These are phyloP conservation scores for Lepidium sativum DNA, from an alignment of 345 rosid genomes.

Conservation along the genomic window DNA sequence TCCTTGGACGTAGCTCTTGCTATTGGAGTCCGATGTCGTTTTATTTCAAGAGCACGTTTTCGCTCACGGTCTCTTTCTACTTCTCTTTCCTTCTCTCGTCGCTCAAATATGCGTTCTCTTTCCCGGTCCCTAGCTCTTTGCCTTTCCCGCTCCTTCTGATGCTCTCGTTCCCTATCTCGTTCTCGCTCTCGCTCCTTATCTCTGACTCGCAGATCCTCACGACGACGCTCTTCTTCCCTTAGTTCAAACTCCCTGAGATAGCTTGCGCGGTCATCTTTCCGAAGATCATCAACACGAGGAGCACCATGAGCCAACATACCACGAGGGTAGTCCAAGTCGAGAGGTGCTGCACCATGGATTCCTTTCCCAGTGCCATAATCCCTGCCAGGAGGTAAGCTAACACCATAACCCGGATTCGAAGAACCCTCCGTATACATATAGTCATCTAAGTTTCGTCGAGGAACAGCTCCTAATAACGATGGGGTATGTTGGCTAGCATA, in stretches of 20 bases:
- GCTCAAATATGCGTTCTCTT: constrained; percentile 56
- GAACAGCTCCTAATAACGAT: constrained; percentile 88
- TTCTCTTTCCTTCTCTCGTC: constrained; percentile 71
- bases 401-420: constrained; percentile 94
- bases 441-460: constrained; percentile 76
- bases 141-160: constrained; percentile 30
- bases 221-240: constrained; percentile 88
- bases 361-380: constrained; percentile 89
- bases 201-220: constrained; percentile 67
- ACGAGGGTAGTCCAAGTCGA: constrained; percentile 59
- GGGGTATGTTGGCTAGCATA: constrained; percentile 65
- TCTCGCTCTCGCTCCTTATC: constrained; percentile 62
- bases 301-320: constrained; percentile 43
- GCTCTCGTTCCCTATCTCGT: constrained; percentile 38
- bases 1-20: constrained; percentile 24
- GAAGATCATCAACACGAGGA: constrained; percentile 60
- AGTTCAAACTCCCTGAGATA: constrained; percentile 92
- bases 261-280: constrained; percentile 78
- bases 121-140: constrained; percentile 48
- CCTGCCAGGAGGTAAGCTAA: constrained; percentile 97
- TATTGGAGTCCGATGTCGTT: constrained; percentile 39
- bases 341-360: constrained; percentile 53
- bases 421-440: constrained; percentile 54
- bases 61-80: constrained; percentile 66
- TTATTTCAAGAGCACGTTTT: constrained; percentile 53